Percentiles rank a stretch among this genome's conserved stretches.
Conservation (phyloP, 805 yeast genomes). For the Ogataea paradorogensis region DNA sequence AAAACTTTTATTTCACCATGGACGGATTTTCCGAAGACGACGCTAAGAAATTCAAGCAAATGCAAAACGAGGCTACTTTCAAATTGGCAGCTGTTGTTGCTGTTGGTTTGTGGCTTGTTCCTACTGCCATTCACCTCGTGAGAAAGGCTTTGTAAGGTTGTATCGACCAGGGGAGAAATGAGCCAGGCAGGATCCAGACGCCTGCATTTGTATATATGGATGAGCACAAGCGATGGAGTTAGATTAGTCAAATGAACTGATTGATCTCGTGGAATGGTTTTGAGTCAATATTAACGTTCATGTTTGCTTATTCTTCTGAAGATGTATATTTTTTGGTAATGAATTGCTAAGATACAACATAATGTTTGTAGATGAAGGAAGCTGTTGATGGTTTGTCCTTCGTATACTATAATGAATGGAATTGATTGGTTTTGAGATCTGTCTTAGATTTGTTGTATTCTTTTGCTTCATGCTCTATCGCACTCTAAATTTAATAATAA, state of each 20-base stretch:
- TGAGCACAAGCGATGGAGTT: background rate
- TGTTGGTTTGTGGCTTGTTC: conserved; percentile 58
- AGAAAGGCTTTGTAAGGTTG: conserved; percentile 37
- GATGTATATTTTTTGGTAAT: too few species aligned
- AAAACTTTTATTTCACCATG: conserved; percentile 17
- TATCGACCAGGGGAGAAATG: background rate
- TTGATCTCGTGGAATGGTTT: background rate
- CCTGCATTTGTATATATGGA: conserved; percentile 8
- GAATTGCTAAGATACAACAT: too few species aligned
- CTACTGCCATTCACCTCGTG: conserved; percentile 53
- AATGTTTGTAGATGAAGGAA: too few species aligned
- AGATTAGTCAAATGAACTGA: background rate
- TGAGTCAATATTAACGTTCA: background rate
- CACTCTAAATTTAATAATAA: background rate
- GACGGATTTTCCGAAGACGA: conserved; percentile 33
- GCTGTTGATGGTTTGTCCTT: too few species aligned
- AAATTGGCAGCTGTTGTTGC: conserved; percentile 60
- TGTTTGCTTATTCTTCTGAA: too few species aligned
- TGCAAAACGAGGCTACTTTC: conserved; percentile 57
- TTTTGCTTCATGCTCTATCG: too few species aligned
- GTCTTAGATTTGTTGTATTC: too few species aligned
- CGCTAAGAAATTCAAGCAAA: conserved; percentile 58
- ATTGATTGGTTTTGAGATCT: too few species aligned
- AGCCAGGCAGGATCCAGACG: background rate
- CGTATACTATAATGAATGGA: too few species aligned